Base-by-base conservation (phyloP, 2,329 filamentous ascomycete species). In the Epichloe festucae region DNA sequence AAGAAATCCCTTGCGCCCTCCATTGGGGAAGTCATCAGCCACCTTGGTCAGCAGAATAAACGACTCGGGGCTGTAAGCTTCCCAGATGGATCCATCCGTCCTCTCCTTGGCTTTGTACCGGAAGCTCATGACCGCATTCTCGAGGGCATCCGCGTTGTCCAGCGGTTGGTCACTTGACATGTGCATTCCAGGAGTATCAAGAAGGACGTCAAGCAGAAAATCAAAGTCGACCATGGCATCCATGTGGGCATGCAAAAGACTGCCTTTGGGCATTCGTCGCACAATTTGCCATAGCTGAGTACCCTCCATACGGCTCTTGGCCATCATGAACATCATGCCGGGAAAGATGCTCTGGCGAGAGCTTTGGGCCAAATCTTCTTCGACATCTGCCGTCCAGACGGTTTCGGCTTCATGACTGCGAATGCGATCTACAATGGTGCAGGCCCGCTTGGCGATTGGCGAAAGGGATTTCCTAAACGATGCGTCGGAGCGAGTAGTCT, bases 281-380 rank as follows among this genome's bases (percentile, higher is more conserved):
- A 95, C 78, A 59, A 96, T 93, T 57, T 81, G 77, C 89, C 89
- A 97, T 23, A 96, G 74, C 62, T 82, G 82, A 14, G 88, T 95
- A 58, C 75, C 75, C 67, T 95, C 88, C 81, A 95, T 94, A 39
- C 81, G 80, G n/a, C 82, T 78, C 67, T 89, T 91, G 59, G 89
- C 89, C 38, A 91, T 75, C 38, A 79, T 83, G 68, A 95, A 96
- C 86, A 95, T 93, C 85, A 95, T 95, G 11, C 90, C 90, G 0
- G 89, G 89, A 63, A 86, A 88, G 48, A 91, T 72, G 58, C 81
- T 79, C 54, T 80, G 76, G 59, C 81, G 66, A n/a, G 68, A 71
- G 52, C 79, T 70, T 56, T 78, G 76, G 3, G 84, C 82, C 3
- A 89, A 71, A 44, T 75, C 75, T 61, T 90, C 82, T 60, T 91